Conservation (phyloP, 225 moss, liverwort and hornwort genomes). For the Neckera pumila region DNA sequence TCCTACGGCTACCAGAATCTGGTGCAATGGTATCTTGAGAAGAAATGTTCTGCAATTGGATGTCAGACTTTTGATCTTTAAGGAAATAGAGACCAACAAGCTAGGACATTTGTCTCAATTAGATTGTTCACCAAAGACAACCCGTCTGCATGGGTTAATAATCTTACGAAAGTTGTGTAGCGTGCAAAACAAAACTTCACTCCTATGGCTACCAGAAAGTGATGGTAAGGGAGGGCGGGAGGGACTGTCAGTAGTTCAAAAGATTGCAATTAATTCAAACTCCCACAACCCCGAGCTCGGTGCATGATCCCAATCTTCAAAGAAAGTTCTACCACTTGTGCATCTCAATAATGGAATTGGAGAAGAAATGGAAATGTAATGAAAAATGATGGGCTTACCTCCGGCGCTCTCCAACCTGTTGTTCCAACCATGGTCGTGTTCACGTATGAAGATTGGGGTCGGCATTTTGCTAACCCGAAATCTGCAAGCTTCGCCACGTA, state of each 20-base stretch:
- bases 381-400: neutral
- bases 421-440: neutral
- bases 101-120: neutral
- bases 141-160: neutral
- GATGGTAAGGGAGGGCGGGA: neutral
- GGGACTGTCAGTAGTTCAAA: neutral
- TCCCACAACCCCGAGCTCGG: too few species aligned
- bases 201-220: neutral
- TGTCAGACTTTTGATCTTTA: too few species aligned
- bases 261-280: neutral
- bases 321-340: neutral
- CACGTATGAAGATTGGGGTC: neutral
- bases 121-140: neutral
- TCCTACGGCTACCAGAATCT: neutral
- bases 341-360: neutral
- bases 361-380: neutral
- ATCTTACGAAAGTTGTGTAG: neutral
- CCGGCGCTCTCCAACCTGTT: neutral
- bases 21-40: neutral
- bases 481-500: constrained; percentile 25
- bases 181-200: neutral
- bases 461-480: constrained; percentile 9
- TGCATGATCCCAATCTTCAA: neutral
- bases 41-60: neutral
- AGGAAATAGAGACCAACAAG: neutral